phyloP scores from a whole-genome alignment of 2,329 filamentous ascomycete species.

The Penicillium sp. region DNA sequence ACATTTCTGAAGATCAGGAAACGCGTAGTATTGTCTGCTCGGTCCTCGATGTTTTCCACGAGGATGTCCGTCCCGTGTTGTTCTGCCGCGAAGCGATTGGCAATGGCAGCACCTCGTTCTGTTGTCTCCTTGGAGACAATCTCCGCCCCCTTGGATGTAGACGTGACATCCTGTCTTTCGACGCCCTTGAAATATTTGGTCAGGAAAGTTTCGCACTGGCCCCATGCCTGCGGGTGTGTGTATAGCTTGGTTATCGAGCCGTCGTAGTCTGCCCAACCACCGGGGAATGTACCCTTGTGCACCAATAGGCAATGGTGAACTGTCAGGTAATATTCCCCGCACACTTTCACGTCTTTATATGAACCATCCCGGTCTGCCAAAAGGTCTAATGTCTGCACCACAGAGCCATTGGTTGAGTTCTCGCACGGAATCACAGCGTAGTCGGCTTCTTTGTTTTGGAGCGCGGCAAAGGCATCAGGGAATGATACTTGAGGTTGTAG shows the following conservation, averaged over 20 bases:
- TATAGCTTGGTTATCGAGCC: constrained; percentile 71
- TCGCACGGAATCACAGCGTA: constrained; percentile 91
- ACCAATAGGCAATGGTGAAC: constrained; percentile 85
- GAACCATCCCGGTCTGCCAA: constrained; percentile 69
- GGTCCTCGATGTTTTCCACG: constrained; percentile 48
- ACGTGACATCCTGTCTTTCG: constrained; percentile 80
- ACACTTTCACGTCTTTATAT: constrained; percentile 70
- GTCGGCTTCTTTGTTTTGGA: constrained; percentile 63
- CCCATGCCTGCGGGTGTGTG: constrained; percentile 93
- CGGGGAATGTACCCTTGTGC: constrained; percentile 26
- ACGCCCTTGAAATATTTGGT: constrained; percentile 65
- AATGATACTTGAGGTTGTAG: constrained; percentile 40
- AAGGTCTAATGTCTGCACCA: constrained; percentile 85
- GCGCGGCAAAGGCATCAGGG: constrained; percentile 71
- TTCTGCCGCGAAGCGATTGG: constrained; percentile 69
- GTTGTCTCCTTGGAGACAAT: constrained; percentile 60
- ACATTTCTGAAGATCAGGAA: constrained; percentile 46
- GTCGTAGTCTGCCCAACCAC: constrained; percentile 39
- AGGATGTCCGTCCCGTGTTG: constrained; percentile 68
- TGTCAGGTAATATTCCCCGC: constrained; percentile 78
- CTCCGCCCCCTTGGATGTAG: constrained; percentile 81
- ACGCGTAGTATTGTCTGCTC: constrained; percentile 47
- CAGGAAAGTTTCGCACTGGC: constrained; percentile 80
- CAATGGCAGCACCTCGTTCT: constrained; percentile 71
- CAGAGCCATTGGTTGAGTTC: constrained; percentile 91